Base-by-base conservation (phyloP, 148 eudicot species). In the Heliamphora exappendiculata region DNA sequence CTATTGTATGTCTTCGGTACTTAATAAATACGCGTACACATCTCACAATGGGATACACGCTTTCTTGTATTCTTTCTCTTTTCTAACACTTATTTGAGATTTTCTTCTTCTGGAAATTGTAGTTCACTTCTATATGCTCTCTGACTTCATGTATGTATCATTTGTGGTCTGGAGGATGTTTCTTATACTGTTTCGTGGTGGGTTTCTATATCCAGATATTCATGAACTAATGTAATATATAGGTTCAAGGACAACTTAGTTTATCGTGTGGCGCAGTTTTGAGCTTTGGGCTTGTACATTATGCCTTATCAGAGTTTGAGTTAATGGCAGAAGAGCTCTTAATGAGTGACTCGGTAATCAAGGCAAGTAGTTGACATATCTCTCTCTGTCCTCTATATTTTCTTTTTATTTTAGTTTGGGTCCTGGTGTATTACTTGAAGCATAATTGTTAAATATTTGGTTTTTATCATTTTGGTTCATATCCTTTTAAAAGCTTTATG, bases 171-270 rank as follows among this genome's bases (percentile, higher is more conserved):
- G 22, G 36, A n/a, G 3, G n/a, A 63, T 60, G 31, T 50, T 63
- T 17, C 70, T 62, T 34, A 19, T 62, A 47, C 33, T 47, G 55
- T 62, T 45, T 63, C 29, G 19, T 50, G 28, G 39, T 31, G n/a
- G 8, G 60, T 11, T 63, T 60, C 36, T 62, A 75, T 45, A 13
- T 63, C 33, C 5, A 34, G 70, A 45, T 66, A 24, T 80, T 75
- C 22, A 75, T 75, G 31, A 63, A 4, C 33, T 19, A 34, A 17
- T 73, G 29, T 39, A 64, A 77, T 65, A 28, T 74, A 67, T 86
- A 94, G 98, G 96, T 94, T 54, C 91, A 86, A 79, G 98, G 98
- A 71, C 91, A 90, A 82, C 89, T 94, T 76, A 94, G 93, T 89
- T 78, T 94, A 78, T 85, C 93, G 20, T 72, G 88, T 78, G 96